Evolutionary conservation across 2,329 filamentous ascomycete species (phyloP).

Genomic region (Dactylonectria estremocensis): DNA sequence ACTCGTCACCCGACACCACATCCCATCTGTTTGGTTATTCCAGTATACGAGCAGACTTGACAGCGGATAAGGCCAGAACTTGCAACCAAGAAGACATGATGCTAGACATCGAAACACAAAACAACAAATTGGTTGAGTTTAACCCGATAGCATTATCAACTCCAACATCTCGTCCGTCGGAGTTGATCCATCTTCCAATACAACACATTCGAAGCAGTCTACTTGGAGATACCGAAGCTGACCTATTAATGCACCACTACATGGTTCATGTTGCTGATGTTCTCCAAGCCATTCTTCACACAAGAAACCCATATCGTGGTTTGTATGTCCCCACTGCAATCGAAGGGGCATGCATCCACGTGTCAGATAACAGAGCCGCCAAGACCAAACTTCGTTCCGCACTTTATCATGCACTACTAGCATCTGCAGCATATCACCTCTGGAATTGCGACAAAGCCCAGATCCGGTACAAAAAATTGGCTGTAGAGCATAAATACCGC

Average conservation of each 20-base stretch:
- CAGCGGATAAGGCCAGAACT: too few relatives aligned
- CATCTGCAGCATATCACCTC: slow-evolving; percentile 25
- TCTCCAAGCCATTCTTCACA: slow-evolving; percentile 28
- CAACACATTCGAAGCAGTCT: slow-evolving; percentile 9
- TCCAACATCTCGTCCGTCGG: not conserved
- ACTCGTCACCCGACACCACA: too few relatives aligned
- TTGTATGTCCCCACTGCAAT: slow-evolving; percentile 31
- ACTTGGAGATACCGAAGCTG: slow-evolving; percentile 16
- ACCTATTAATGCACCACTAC: slow-evolving; percentile 31
- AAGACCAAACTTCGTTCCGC: slow-evolving; percentile 28
- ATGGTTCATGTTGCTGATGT: slow-evolving; percentile 31
- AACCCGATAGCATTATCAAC: not conserved
- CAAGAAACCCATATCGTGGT: slow-evolving; percentile 28
- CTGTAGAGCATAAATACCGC: slow-evolving; percentile 8
- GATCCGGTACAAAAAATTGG: slow-evolving; percentile 15
- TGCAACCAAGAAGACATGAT: too few relatives aligned
- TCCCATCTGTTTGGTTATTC: too few relatives aligned
- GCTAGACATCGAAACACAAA: too few relatives aligned
- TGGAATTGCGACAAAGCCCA: slow-evolving; percentile 24
- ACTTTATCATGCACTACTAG: slow-evolving; percentile 27
- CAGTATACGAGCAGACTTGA: too few relatives aligned
- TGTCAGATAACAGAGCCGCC: slow-evolving; percentile 11
- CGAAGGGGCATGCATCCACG: slow-evolving; percentile 9
- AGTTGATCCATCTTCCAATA: not conserved
- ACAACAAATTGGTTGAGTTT: too few relatives aligned